phyloP scores from a whole-genome alignment of 768 basidiomycete genomes.

The Suillus subalutaceus region DNA sequence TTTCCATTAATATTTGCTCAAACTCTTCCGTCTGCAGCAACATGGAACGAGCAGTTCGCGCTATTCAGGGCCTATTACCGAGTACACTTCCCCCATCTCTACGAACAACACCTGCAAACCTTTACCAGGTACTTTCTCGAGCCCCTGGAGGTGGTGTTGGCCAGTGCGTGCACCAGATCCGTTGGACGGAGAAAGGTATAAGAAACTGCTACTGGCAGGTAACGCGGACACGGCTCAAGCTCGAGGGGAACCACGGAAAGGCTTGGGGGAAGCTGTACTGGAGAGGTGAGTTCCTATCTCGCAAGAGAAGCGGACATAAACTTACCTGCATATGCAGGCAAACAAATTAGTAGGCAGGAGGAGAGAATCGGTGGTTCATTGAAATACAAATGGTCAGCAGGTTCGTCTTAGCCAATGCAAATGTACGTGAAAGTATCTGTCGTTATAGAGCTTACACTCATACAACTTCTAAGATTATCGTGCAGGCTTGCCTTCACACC shows the following conservation, averaged over 20 bases:
- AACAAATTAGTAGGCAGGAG: constrained; percentile 58
- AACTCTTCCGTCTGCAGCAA: constrained; percentile 1
- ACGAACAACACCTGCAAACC: constrained; percentile 55
- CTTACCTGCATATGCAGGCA: constrained; percentile 43
- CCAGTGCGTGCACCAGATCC: constrained; percentile 65
- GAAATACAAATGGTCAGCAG: constrained; percentile 75
- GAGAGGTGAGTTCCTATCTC: constrained; percentile 57
- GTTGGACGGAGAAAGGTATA: constrained; percentile 75
- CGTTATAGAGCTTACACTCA: background rate
- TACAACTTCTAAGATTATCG: background rate
- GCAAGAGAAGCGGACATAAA: background rate
- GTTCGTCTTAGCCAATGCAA: constrained; percentile 42
- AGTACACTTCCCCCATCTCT: constrained; percentile 62
- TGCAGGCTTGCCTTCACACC: background rate
- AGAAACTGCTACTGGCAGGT: constrained; percentile 73
- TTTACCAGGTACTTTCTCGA: constrained; percentile 75
- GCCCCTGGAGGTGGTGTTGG: constrained; percentile 71
- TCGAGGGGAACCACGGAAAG: constrained; percentile 75
- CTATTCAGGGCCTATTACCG: constrained; percentile 61
- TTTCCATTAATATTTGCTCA: constrained; percentile 2
- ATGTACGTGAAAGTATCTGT: background rate
- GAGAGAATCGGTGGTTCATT: constrained; percentile 70
- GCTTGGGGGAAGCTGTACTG: constrained; percentile 83
- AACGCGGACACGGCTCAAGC: constrained; percentile 71
- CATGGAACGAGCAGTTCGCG: constrained; percentile 26